Conservation (phyloP, 768 basidiomycete species). For the Serpula lacrymans region DNA sequence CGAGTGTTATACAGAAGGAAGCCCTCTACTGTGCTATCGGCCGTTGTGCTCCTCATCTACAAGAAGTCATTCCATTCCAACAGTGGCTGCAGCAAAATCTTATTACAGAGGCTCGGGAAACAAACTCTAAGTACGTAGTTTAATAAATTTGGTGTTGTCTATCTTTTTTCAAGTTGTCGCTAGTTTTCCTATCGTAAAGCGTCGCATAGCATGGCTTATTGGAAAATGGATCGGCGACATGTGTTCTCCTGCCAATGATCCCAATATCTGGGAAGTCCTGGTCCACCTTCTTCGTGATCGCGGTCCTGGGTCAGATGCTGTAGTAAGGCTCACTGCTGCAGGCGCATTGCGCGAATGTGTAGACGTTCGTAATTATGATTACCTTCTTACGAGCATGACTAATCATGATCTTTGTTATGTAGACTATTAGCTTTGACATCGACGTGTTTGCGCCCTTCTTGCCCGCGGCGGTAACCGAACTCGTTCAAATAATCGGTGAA, state of each 20-base stretch:
- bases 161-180: conserved; percentile 6
- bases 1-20: conserved; percentile 72
- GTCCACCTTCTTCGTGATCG: conserved; percentile 71
- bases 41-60: conserved; percentile 67
- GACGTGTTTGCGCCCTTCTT: conserved; percentile 69
- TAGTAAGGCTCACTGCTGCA: conserved; percentile 85
- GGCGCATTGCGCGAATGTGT: conserved; percentile 77
- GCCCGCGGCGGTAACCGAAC: conserved; percentile 52
- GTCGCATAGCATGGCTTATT: conserved; percentile 93
- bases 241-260: conserved; percentile 55
- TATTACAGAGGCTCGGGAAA: conserved; percentile 52
- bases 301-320: conserved; percentile 69
- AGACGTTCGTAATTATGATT: conserved; percentile 56
- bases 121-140: conserved; percentile 51
- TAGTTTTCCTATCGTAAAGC: conserved; percentile 89
- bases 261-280: conserved; percentile 76
- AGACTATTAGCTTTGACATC: conserved; percentile 66
- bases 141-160: background rate
- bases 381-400: no score
- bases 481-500: conserved; percentile 69
- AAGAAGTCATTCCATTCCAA: conserved; percentile 62
- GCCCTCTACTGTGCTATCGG: conserved; percentile 87
- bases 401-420: conserved; percentile 7
- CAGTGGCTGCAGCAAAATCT: conserved; percentile 66
- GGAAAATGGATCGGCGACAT: conserved; percentile 84